Evolutionary conservation across 208 protist genomes (phyloP), one percentile per base, ranked within the genome.

Genomic region (Acanthamoeba divionensis): DNA sequence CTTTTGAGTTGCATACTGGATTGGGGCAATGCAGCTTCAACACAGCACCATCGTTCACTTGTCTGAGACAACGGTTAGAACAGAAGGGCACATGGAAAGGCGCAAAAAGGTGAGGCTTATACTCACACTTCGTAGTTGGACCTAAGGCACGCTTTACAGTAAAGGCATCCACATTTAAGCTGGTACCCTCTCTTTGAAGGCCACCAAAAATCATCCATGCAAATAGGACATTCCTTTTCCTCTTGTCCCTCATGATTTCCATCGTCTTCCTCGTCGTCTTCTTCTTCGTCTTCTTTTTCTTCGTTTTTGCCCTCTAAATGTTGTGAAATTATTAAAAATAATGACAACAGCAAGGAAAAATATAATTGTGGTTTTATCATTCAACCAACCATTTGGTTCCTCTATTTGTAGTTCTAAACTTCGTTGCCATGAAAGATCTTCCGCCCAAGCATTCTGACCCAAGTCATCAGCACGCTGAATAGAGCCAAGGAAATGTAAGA

Each of bases 181-280:
- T 85, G 52, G n/a, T 85, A 85, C 6, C 75, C 75, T 33, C 75
- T 31, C 75, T 85, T 85, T 33, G 54, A 50, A 13, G 75, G 75
- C 75, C 75, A 85, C 75, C 75, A 85, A 29, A 85, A 85, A 44
- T 85, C 75, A 21, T 85, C 75, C 75, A 85, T 85, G 54, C 75
- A 85, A 24, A 85, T 65, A 50, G 33, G 12, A 31, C 75, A 85
- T 57, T 85, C 75, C 54, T 85, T 85, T 38, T 85, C 75, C 21
- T 85, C 75, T 24, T 62, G 44, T 21, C 75, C 75, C n/a, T 85
- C 75, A 41, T 85, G 75, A 24, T 85, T 57, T 45, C 65, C 75
- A 38, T 83, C 73, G 33, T 85, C 75, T 41, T 63, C 50, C 1
- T 85, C 75, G 12, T 65, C 26, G 21, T 73, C 65, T 1, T 31